Evolutionary conservation across 805 yeast genomes (phyloP).

Genomic region (Wickerhamiella spandovensis): DNA sequence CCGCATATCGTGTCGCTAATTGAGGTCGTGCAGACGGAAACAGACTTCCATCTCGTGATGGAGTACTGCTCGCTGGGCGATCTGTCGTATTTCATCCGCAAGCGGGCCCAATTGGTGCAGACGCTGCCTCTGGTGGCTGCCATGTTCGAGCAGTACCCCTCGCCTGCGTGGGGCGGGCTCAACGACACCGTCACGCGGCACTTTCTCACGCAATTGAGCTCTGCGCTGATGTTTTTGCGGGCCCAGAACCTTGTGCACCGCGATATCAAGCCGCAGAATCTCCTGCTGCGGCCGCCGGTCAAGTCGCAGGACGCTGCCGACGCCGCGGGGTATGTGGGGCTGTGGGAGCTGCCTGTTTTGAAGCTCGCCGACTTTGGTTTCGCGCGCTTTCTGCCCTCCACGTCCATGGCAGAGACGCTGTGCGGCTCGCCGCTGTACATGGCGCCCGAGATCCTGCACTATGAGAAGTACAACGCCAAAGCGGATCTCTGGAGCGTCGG

Average conservation of each 20-base stretch:
- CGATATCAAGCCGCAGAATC: constrained; percentile 89
- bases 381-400: constrained; percentile 85
- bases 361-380: constrained; percentile 97
- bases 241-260: constrained; percentile 80
- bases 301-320: constrained; percentile 49
- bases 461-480: constrained; percentile 91
- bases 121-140: constrained; percentile 70
- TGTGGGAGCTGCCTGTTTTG: constrained; percentile 78
- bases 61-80: constrained; percentile 96
- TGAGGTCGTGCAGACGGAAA: constrained; percentile 63
- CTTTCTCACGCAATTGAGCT: constrained; percentile 73
- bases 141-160: constrained; percentile 68
- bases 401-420: constrained; percentile 90
- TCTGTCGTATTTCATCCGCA: constrained; percentile 71
- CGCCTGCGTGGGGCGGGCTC: constrained; percentile 66
- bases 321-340: constrained; percentile 50
- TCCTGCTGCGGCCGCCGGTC: constrained; percentile 67
- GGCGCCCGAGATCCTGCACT: constrained; percentile 95
- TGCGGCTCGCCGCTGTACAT: constrained; percentile 96
- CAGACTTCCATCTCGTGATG: constrained; percentile 83
- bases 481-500: constrained; percentile 99
- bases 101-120: constrained; percentile 53
- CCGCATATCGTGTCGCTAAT: constrained; percentile 83
- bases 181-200: constrained; percentile 68
- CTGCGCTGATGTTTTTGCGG: constrained; percentile 72